These are phyloP conservation scores for Chlorociboria aeruginascens DNA, from an alignment of 495 filamentous ascomycete genomes.

Conservation along the genomic window DNA sequence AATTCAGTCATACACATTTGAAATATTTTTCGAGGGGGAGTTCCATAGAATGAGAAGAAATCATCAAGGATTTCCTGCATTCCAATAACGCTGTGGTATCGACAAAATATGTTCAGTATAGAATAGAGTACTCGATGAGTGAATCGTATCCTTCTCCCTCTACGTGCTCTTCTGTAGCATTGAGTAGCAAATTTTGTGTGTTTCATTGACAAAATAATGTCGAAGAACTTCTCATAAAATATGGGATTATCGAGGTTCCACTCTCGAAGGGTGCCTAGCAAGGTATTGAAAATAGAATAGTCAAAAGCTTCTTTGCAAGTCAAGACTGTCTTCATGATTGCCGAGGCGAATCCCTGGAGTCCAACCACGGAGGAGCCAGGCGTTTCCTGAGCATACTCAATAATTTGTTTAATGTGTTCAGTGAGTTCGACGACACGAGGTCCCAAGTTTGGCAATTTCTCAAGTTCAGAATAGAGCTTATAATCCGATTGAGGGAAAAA, in stretches of 20 bases:
- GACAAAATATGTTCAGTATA: conserved; percentile 31
- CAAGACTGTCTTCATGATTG: conserved; percentile 2
- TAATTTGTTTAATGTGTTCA: not conserved
- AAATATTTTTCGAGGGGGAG: conserved; percentile 31
- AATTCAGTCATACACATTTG: conserved; percentile 37
- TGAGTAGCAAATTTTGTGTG: conserved; percentile 2
- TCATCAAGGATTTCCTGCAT: conserved; percentile 43
- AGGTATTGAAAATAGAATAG: not conserved
- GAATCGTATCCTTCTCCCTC: conserved; percentile 20
- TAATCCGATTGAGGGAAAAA: not conserved
- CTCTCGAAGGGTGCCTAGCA: conserved; percentile 2
- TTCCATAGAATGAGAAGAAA: conserved; percentile 30
- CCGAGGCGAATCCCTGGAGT: conserved; percentile 1
- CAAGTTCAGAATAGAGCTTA: not conserved
- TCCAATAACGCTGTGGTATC: conserved; percentile 26
- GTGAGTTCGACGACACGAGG: not conserved
- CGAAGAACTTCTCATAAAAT: conserved; percentile 2
- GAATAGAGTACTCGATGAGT: conserved; percentile 19
- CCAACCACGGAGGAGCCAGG: not conserved
- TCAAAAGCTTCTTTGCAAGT: not conserved
- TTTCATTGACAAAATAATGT: not conserved
- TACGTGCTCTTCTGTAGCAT: conserved; percentile 17
- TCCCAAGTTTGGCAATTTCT: not conserved
- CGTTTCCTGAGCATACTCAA: not conserved
- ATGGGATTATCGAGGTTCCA: conserved; percentile 1